Conservation (phyloP, 1,284 basidiomycete species). For the Ustilago xerochloae region DNA sequence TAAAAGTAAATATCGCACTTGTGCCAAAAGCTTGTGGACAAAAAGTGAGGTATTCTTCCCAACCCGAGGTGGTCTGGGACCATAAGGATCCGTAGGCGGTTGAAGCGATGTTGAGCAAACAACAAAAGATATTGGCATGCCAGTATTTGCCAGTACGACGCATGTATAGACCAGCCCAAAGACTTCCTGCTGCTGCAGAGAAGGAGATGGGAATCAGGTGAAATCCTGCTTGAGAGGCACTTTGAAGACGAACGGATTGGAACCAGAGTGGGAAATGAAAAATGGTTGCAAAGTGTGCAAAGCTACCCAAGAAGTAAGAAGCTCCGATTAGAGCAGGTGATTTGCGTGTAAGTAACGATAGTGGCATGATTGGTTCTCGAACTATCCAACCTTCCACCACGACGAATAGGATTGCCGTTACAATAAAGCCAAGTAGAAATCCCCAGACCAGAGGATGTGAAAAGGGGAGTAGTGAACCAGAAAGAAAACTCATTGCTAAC, state of each 20-base stretch:
- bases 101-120: constrained; percentile 32
- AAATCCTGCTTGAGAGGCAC: constrained; percentile 77
- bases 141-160: constrained; percentile 83
- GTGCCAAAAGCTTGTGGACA: constrained; percentile 70
- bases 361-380: constrained; percentile 65
- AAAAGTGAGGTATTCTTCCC: constrained; percentile 75
- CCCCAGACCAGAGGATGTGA: constrained; percentile 52
- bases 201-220: constrained; percentile 83
- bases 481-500: constrained; percentile 65
- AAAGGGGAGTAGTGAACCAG: constrained; percentile 57
- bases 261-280: constrained; percentile 87
- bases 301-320: constrained; percentile 38
- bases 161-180: constrained; percentile 85
- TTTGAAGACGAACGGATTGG: constrained; percentile 80
- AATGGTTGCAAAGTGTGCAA: constrained; percentile 33
- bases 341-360: constrained; percentile 20
- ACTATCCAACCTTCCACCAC: constrained; percentile 71
- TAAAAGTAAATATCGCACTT: constrained; percentile 83
- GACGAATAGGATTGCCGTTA: constrained; percentile 73
- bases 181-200: constrained; percentile 78
- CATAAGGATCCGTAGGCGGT: constrained; percentile 23
- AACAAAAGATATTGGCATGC: constrained; percentile 76
- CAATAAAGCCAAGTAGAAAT: constrained; percentile 56
- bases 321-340: constrained; percentile 35
- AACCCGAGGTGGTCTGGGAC: constrained; percentile 74